Evolutionary conservation across 345 rosid species (phyloP).

Genomic region (Tarenaya hassleriana): DNA sequence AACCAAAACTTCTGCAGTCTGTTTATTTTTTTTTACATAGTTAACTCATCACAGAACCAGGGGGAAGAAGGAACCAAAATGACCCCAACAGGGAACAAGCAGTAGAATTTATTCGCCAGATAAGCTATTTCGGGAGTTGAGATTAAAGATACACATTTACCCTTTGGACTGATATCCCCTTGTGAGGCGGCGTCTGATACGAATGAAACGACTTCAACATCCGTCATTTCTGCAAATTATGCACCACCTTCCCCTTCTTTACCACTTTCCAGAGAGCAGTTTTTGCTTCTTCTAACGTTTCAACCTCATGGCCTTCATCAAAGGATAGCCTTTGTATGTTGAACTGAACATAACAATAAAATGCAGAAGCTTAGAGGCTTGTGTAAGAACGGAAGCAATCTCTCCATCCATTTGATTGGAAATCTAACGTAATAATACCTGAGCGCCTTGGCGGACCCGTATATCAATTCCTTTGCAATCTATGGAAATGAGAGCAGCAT

Average conservation of each 20-base stretch:
- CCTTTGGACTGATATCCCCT: no score
- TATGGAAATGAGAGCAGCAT: conserved; percentile 89
- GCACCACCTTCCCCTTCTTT: conserved; percentile 54
- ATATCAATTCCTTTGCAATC: conserved; percentile 93
- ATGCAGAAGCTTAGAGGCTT: conserved; percentile 1
- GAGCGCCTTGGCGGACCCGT: conserved; percentile 94
- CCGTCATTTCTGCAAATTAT: conserved; percentile 33
- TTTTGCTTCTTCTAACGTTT: conserved; percentile 88
- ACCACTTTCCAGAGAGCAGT: conserved; percentile 71
- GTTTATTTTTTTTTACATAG: no score
- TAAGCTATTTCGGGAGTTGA: no score
- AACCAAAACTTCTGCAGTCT: no score
- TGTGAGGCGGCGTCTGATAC: no score
- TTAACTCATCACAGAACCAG: no score
- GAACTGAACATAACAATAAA: conserved; percentile 40
- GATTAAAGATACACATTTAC: no score
- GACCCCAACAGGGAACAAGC: no score
- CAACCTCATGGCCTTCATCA: conserved; percentile 58
- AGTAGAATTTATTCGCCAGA: no score
- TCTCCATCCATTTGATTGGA: neutral
- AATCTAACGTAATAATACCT: conserved; percentile 55
- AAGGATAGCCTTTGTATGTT: conserved; percentile 85
- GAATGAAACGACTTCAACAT: neutral
- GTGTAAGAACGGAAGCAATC: neutral
- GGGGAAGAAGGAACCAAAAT: no score